Percentiles rank a stretch among this genome's conserved stretches.
Evolutionary conservation across 202 grass and related monocot genomes (phyloP).

Genomic region (Setaria viridis): DNA sequence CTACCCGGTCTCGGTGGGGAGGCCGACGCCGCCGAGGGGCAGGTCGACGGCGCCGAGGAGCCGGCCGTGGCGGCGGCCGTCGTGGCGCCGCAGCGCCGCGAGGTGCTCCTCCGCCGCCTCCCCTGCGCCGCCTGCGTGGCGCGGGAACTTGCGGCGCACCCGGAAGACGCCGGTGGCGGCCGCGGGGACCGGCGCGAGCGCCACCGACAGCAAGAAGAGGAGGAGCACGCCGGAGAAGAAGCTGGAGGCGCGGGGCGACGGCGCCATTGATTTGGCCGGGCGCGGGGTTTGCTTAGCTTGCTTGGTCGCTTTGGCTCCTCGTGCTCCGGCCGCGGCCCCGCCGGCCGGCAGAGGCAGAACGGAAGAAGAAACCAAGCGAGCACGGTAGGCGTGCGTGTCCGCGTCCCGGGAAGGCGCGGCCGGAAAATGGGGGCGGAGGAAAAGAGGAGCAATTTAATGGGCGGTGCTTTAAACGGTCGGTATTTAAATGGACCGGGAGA

Average conservation of each 20-base stretch:
- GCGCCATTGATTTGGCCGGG: conserved; percentile 27
- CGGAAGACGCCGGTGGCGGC: conserved; percentile 61
- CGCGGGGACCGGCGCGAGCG: conserved; percentile 28
- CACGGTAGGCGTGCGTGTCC: background rate
- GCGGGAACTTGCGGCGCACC: conserved; percentile 77
- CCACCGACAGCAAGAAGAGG: conserved; percentile 36
- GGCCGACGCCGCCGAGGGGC: conserved; percentile 75
- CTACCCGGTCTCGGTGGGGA: conserved; percentile 72
- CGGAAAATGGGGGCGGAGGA: background rate
- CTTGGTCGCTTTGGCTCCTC: background rate
- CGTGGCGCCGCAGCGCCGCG: conserved; percentile 63
- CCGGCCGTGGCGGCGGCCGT: conserved; percentile 57
- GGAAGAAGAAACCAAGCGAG: background rate
- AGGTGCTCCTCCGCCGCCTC: conserved; percentile 13
- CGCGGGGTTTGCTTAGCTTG: background rate
- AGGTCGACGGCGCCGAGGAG: conserved; percentile 69
- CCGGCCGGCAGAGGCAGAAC: background rate
- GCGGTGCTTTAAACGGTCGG: conserved; percentile 4
- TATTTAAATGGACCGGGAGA: background rate
- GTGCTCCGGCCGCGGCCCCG: background rate
- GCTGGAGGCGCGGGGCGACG: background rate
- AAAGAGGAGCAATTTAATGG: background rate
- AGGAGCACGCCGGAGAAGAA: background rate
- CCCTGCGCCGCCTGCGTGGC: background rate
- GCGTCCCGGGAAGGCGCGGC: background rate